These are phyloP conservation scores for Cytospora piceicola DNA, from an alignment of 2,329 filamentous ascomycete species.

Conservation along the genomic window DNA sequence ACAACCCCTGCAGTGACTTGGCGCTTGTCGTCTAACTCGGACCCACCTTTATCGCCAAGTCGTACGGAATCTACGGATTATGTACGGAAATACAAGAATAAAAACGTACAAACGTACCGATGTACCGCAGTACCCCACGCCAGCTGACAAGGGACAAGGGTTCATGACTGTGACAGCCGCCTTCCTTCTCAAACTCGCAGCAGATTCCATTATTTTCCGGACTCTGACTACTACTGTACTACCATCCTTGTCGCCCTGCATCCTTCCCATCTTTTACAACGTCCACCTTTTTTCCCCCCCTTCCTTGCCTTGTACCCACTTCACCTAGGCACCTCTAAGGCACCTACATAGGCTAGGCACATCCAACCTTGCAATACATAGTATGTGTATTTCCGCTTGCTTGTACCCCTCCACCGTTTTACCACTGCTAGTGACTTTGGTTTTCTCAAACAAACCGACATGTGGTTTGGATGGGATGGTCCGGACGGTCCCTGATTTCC, in stretches of 20 bases:
- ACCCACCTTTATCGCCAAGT: background rate
- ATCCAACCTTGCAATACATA: too few relatives aligned
- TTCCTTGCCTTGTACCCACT: too few relatives aligned
- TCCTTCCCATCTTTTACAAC: background rate
- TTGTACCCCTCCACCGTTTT: background rate
- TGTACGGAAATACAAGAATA: background rate
- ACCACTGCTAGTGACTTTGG: background rate
- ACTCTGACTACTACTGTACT: background rate
- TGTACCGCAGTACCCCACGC: background rate
- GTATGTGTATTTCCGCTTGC: too few relatives aligned
- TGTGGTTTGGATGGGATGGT: background rate
- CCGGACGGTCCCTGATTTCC: background rate
- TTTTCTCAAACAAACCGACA: background rate
- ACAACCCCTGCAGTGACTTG: conserved; percentile 13
- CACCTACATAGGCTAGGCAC: too few relatives aligned
- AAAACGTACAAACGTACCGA: background rate
- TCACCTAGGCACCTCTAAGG: too few relatives aligned
- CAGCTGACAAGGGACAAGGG: background rate
- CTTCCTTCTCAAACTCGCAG: background rate
- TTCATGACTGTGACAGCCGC: background rate
- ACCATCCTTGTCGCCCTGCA: background rate
- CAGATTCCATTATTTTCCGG: background rate
- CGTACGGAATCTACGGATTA: background rate
- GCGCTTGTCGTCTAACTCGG: conserved; percentile 8
- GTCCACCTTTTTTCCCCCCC: background rate